A percentile compares a stretch with the other conserved stretches of the same genome.
phyloP scores from a whole-genome alignment of 2,329 filamentous ascomycete species.

The Zasmidium angulare region DNA sequence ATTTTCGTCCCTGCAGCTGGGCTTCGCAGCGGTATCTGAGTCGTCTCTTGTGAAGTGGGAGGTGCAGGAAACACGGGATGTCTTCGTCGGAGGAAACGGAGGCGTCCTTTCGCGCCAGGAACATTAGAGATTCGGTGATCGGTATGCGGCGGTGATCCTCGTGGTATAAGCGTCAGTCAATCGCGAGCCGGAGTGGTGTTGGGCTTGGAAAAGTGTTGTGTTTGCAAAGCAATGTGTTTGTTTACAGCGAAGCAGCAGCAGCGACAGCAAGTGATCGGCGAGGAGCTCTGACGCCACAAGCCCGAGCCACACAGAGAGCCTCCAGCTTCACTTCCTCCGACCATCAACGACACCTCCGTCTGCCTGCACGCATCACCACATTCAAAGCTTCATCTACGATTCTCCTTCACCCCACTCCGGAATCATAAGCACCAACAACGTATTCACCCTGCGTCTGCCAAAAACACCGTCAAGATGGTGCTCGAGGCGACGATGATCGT shows the following conservation, averaged over 20 bases:
- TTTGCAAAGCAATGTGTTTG: neutral
- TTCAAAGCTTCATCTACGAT: constrained; percentile 1
- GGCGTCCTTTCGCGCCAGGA: constrained; percentile 1
- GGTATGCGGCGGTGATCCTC: neutral
- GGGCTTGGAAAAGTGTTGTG: neutral
- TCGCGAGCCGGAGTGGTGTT: neutral
- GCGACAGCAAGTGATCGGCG: neutral
- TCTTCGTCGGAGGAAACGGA: constrained; percentile 11
- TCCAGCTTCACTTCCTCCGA: neutral
- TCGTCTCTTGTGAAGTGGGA: constrained; percentile 8
- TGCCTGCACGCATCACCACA: constrained; percentile 2
- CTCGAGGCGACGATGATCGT: constrained; percentile 99
- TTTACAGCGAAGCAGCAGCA: no score
- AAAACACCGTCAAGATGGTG: constrained; percentile 72
- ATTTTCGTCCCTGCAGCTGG: constrained; percentile 21
- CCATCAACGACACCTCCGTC: neutral
- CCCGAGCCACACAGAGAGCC: neutral
- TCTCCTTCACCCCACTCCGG: neutral
- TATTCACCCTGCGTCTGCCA: neutral
- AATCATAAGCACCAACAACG: neutral
- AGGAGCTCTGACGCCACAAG: neutral
- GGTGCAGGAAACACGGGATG: constrained; percentile 13
- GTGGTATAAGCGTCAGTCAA: neutral
- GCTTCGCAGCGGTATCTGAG: constrained; percentile 21
- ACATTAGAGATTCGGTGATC: neutral